Base-by-base conservation (phyloP, 768 basidiomycete genomes). In the Obba rivulosa region DNA sequence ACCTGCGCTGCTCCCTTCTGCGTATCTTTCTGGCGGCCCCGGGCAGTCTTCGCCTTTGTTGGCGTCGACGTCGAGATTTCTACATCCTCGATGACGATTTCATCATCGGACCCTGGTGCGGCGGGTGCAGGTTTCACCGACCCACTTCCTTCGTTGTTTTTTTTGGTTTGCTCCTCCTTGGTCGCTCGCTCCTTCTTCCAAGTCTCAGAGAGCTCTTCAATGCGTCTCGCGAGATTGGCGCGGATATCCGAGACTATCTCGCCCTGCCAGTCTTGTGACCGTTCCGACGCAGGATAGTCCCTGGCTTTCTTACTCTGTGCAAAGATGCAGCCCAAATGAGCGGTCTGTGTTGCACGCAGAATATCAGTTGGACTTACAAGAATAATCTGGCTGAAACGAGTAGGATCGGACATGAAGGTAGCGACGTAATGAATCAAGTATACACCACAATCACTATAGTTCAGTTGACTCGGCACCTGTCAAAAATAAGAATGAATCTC, bases 371-470 rank as follows among this genome's bases (percentile, higher is more conserved):
- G 57, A 76, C 75, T 51, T 48, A 66, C 64, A 37, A 72, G 60
- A 41, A 90, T 83, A 25, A 74, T 65, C 8, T 70, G 54, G 45
- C 73, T 69, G 49, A 83, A 79, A 16, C 66, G 60, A 0, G 64
- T 59, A 0, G 91, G 86, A 45, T 85, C 67, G 8, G 61, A 67
- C 65, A 96, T 78, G 60, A 98, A 89, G 0, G 78, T 80, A 56
- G 82, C 72, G 8, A 84, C 87, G 43, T 91, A 91, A 60, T 98
- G 92, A 10, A 98, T 71, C 11, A 98, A 74, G 64, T 90, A 99
- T 23, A 96, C 63, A 5, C 96, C 96, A 56, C 96, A 99, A 63
- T 97, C 94, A 59, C 84, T 89, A 54, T 73, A 89, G 61, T 98
- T 97, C 14, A 81, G 80, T 61, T 99, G 96, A 20, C 72, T 70